Evolutionary conservation across 495 filamentous ascomycete genomes (phyloP), one percentile per base, ranked within the genome.

Genomic region (Achaetomiella virescens): DNA sequence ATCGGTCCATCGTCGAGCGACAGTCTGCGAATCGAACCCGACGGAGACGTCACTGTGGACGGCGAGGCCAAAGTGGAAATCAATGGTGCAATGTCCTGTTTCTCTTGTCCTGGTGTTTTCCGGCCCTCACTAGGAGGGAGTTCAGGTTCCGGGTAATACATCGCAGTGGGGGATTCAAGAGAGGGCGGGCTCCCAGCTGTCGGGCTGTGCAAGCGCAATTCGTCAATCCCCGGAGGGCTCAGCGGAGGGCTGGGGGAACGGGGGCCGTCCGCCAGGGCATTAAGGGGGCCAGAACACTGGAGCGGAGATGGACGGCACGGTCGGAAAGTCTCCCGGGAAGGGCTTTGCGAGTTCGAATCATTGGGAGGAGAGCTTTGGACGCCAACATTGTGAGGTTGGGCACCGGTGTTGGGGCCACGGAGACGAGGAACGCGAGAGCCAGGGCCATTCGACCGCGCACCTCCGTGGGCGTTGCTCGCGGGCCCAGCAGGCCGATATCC

Each of bases 1-100:
- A 63, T 59, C 12, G 61, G 56, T 18, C 51, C 59, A 18, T 61
- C 57, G 43, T 64, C 59, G 31, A 66, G 17, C 6, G 60, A 62
- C 21, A 52, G 15, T 27, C 49, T 22, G 7, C 42, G 35, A 9
- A 53, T 58, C n/a, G 58, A 61, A 4, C 50, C 45, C 2, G 61
- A 31, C 6, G 61, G 61, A 0, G 59, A 57, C 1, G 54, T 52
- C 24, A 54, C 18, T 0, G 36, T 54, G 17, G 59, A 57, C 2
- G 41, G 42, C 0, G 59, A 61, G 1, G 50, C 38, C 44, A 61
- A 51, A 5, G 44, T 40, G 17, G 59, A 45, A 24, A 57, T 48
- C 12, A 57, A 50, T 3, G 49, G 49, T 14, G 2, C 55, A 2
- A 27, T 4, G 3, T 33, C 48, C 40, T 20, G 41, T 25, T 11